These are phyloP conservation scores for Mortierella claussenii DNA, from an alignment of 192 early-diverging fungal species.

Conservation along the genomic window DNA sequence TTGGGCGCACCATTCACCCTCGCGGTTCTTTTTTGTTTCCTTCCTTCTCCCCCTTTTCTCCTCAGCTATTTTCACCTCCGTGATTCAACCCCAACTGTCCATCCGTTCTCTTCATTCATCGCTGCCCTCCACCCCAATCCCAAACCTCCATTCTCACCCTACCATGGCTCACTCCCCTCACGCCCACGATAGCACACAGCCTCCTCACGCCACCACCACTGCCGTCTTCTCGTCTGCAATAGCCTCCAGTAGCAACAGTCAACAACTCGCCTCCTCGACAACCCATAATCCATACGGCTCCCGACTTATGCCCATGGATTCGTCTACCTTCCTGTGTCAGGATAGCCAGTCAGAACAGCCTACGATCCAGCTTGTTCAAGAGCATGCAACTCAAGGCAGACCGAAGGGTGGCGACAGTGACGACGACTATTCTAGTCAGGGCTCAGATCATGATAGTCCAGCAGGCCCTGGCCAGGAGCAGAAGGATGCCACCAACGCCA, in stretches of 20 bases:
- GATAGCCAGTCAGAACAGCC: not conserved
- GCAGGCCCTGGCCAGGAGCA: not conserved
- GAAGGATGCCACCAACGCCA: not conserved
- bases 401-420: constrained; percentile 5
- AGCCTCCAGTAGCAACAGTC: not conserved
- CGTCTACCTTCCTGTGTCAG: constrained; percentile 9
- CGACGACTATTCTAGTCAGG: not conserved
- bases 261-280: no score
- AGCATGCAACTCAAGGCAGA: no score
- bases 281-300: constrained; percentile 17
- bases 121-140: no score
- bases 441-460: not conserved
- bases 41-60: no score
- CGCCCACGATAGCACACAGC: no score
- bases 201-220: not conserved
- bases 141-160: no score
- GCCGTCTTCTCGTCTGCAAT: not conserved
- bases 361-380: constrained; percentile 3
- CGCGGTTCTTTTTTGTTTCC: no score
- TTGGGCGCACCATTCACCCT: no score
- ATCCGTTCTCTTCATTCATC: no score
- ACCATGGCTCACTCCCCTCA: no score
- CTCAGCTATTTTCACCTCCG: no score
- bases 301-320: constrained; percentile 17
- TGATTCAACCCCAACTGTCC: no score